Evolutionary conservation across 208 protist genomes (phyloP), one percentile per base, ranked within the genome.

Genomic region (Leishmania mexicana): DNA sequence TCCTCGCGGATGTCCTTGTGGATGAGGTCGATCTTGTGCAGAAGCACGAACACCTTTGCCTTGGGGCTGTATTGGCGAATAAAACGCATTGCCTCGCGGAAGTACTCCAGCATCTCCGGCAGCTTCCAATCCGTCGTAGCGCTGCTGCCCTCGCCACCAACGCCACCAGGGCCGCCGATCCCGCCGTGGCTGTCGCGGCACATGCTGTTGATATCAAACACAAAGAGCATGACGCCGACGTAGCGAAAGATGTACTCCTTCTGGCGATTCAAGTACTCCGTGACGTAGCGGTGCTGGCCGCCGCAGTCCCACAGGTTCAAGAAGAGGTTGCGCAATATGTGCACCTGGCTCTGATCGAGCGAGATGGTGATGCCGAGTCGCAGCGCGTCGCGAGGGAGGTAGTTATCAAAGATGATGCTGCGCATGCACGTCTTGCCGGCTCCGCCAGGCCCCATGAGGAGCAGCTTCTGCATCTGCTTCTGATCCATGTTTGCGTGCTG

Each of bases 261-360:
- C 85, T 99, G 98, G 58, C 94, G 96, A 64, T 93, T 96, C 40
- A 99, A 95, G 89, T 99, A 99, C 80, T 99, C 99, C 47, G 99
- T 95, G 83, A 99, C 99, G 91, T 99, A 99, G 53, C 93, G 92
- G 82, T 99, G 98, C 90, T 99, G 99, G 35, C 99, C 99, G 31
- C 99, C 99, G 87, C 99, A 99, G 92, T 99, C 99, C 99, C 99
- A 99, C 10, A 99, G 89, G 88, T 99, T 99, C 6, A 99, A 94
- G 53, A 99, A 99, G 6, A 99, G 90, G 83, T 99, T 99, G 75
- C 99, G 98, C 10, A 99, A 87, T 85, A 99, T 99, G 80, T 98
- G 97, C 5, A 99, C 99, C 78, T 99, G 98, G 47, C 96, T 99
- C 80, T 99, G 97, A 83, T 99, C 99, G 4, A 99, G 95, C 53